These are phyloP conservation scores for Zygosaccharomyces pseudobailii DNA, from an alignment of 1,139 yeast genomes.

Conservation along the genomic window DNA sequence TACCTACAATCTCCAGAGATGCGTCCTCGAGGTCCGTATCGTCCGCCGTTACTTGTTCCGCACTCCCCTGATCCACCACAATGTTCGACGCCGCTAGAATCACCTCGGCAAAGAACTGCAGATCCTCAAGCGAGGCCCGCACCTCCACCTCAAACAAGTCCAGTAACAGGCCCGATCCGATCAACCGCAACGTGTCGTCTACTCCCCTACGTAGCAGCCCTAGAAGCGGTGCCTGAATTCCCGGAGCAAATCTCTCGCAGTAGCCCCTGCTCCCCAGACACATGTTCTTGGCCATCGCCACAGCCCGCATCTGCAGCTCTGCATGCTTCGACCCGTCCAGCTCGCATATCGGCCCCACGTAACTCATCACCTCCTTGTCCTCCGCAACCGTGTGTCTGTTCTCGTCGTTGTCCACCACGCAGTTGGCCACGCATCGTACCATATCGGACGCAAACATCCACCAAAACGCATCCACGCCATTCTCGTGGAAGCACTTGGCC, in stretches of 20 bases:
- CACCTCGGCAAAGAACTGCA: constrained; percentile 14
- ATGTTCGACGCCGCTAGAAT: constrained; percentile 12
- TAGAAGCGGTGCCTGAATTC: constrained; percentile 17
- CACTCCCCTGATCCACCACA: constrained; percentile 16
- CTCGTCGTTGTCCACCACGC: constrained; percentile 29
- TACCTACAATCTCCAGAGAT: constrained; percentile 18
- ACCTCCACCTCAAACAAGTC: constrained; percentile 17
- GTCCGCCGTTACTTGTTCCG: constrained; percentile 6
- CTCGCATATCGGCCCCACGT: constrained; percentile 17
- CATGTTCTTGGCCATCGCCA: constrained; percentile 28
- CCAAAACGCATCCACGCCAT: constrained; percentile 8
- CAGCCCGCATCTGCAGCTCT: constrained; percentile 25
- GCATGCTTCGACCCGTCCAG: constrained; percentile 9
- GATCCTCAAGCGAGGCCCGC: constrained; percentile 7
- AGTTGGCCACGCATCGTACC: constrained; percentile 31
- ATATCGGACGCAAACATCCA: constrained; percentile 26
- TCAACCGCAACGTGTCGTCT: background rate
- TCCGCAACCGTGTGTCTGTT: constrained; percentile 25
- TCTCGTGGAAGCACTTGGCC: constrained; percentile 13
- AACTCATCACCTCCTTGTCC: constrained; percentile 11
- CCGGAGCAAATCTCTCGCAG: constrained; percentile 12
- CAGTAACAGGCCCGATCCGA: constrained; percentile 21
- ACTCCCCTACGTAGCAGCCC: constrained; percentile 7
- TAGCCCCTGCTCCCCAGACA: constrained; percentile 24
- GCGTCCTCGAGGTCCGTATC: constrained; percentile 18